These are phyloP conservation scores for Sideroxylon spinosum DNA, from an alignment of 179 eudicot genomes.

Conservation along the genomic window DNA sequence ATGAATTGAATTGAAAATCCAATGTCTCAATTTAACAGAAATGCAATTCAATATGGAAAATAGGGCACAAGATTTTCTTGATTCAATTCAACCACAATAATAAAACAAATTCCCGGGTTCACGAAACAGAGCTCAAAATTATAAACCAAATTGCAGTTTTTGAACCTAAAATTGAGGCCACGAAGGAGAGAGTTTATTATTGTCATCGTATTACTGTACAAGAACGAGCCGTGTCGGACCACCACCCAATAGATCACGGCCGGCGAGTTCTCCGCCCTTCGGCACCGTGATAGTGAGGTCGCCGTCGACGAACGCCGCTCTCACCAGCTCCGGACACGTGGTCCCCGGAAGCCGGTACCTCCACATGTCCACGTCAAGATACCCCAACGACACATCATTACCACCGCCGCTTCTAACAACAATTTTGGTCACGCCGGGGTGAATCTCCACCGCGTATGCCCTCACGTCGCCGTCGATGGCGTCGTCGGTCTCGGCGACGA, in stretches of 20 bases:
- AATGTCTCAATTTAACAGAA: no score
- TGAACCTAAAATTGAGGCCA: no score
- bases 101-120: no score
- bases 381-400: conserved; percentile 22
- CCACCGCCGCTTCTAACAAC: conserved; percentile 43
- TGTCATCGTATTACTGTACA: conserved; percentile 34
- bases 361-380: conserved; percentile 58
- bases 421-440: conserved; percentile 70
- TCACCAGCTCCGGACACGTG: conserved; percentile 54
- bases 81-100: no score
- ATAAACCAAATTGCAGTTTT: no score
- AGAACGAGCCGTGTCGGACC: conserved; percentile 34
- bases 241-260: conserved; percentile 23
- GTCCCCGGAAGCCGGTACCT: conserved; percentile 55
- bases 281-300: conserved; percentile 68
- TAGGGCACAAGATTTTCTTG: no score
- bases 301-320: conserved; percentile 41
- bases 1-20: no score
- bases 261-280: conserved; percentile 25
- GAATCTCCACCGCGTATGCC: conserved; percentile 59
- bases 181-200: not conserved
- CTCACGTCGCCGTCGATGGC: conserved; percentile 32
- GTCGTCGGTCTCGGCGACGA: conserved; percentile 32
- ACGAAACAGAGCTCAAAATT: no score
- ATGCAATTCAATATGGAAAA: no score